A percentile compares a stretch with the other conserved stretches of the same genome.
Evolutionary conservation across 179 eudicot genomes (phyloP).

Genomic region (Beta macrorhiza): DNA sequence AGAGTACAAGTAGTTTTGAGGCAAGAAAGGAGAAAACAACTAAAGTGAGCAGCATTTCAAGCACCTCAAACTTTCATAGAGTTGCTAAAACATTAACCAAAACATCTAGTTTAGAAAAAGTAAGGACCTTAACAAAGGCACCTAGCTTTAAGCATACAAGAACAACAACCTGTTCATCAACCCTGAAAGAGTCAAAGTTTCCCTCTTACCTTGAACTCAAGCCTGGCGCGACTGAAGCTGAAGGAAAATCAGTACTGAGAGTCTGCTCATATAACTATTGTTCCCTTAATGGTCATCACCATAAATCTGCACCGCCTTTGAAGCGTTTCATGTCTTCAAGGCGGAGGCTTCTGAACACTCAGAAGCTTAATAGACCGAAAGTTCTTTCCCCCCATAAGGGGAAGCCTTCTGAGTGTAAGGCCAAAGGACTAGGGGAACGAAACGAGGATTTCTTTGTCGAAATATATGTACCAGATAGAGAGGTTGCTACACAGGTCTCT

Average conservation of each 20-base stretch:
- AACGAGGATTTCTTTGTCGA: slow-evolving; percentile 48
- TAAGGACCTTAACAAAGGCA: slow-evolving; percentile 56
- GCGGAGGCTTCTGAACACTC: slow-evolving; percentile 47
- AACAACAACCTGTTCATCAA: slow-evolving; percentile 78
- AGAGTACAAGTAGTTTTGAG: slow-evolving; percentile 71
- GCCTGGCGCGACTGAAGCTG: slow-evolving; percentile 62
- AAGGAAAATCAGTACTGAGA: slow-evolving; percentile 63
- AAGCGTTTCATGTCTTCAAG: slow-evolving; percentile 61
- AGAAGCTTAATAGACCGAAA: not conserved
- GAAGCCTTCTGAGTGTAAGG: slow-evolving; percentile 24
- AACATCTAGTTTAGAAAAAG: slow-evolving; percentile 48
- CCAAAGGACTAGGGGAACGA: slow-evolving; percentile 22
- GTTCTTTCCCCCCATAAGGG: slow-evolving; percentile 33
- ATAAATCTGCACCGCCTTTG: slow-evolving; percentile 54
- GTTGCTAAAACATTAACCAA: slow-evolving; percentile 30
- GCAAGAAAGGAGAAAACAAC: slow-evolving; percentile 52
- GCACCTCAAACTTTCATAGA: slow-evolving; percentile 24
- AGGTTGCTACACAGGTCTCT: slow-evolving; percentile 1
- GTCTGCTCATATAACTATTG: slow-evolving; percentile 82
- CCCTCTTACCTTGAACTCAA: slow-evolving; percentile 56
- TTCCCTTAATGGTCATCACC: slow-evolving; percentile 83
- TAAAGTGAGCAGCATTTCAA: slow-evolving; percentile 34
- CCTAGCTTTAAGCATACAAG: slow-evolving; percentile 68
- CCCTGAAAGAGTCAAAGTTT: slow-evolving; percentile 69
- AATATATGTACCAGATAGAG: slow-evolving; percentile 32